Evolutionary conservation across 2,329 filamentous ascomycete genomes (phyloP).

Genomic region (Colletotrichum liaoningense): DNA sequence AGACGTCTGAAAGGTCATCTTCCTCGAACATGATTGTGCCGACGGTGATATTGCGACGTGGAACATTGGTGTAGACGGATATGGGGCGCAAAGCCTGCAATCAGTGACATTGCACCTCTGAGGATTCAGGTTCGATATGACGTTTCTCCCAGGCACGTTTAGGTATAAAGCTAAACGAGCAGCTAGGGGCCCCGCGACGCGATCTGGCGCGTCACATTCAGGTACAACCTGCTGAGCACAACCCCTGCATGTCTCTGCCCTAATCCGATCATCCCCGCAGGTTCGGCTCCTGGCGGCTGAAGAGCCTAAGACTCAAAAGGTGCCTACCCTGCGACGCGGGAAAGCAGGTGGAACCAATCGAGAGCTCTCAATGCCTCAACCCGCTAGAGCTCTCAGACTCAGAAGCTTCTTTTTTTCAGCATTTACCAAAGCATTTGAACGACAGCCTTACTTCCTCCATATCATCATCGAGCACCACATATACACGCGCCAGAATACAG

Average conservation of each 20-base stretch:
- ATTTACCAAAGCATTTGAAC: not conserved
- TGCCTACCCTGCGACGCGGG: not conserved
- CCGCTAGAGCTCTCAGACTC: not conserved
- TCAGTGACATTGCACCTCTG: conserved; percentile 18
- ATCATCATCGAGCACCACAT: not conserved
- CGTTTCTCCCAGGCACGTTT: not conserved
- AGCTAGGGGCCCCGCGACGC: conserved; percentile 15
- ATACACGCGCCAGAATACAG: not conserved
- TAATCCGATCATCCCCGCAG: conserved; percentile 14
- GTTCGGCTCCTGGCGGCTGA: conserved; percentile 13
- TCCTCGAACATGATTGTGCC: conserved; percentile 50
- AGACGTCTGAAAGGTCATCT: conserved; percentile 64
- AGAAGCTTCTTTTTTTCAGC: not conserved
- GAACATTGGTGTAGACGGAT: not conserved
- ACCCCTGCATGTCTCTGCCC: conserved; percentile 2
- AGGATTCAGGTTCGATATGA: not conserved
- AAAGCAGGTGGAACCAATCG: not conserved
- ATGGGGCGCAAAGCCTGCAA: not conserved
- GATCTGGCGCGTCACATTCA: conserved; percentile 22
- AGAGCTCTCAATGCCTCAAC: not conserved
- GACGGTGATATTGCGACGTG: not conserved
- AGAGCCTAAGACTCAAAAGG: not conserved
- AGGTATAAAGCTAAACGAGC: not conserved
- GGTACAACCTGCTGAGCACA: conserved; percentile 5
- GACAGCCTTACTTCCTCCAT: not conserved